These are phyloP conservation scores for Dictyostelium purpureum DNA, from an alignment of 78 protist species.

Conservation along the genomic window DNA sequence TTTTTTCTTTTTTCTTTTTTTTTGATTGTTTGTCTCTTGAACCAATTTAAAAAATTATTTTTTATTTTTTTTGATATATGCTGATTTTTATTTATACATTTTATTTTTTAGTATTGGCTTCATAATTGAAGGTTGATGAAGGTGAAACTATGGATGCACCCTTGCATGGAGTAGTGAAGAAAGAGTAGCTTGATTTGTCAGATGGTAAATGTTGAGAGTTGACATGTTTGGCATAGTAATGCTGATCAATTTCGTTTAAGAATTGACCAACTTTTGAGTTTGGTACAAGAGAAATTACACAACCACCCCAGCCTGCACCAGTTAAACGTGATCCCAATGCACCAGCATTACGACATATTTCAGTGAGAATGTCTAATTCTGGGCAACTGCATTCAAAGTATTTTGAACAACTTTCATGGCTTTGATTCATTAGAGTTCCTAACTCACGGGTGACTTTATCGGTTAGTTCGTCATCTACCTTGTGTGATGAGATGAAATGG, in stretches of 20 bases:
- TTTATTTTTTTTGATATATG: no score
- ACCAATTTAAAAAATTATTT: neutral
- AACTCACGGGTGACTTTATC: slow-evolving; percentile 8
- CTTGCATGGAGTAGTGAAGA: slow-evolving; percentile 28
- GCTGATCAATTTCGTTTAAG: neutral
- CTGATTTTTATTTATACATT: neutral
- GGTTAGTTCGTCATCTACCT: neutral
- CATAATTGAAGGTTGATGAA: neutral
- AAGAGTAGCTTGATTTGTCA: slow-evolving; percentile 5
- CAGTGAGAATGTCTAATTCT: slow-evolving; percentile 56
- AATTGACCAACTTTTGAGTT: neutral
- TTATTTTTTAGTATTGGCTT: neutral
- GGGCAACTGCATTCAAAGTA: slow-evolving; percentile 76
- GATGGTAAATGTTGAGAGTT: neutral
- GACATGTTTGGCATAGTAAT: neutral
- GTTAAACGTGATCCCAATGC: slow-evolving; percentile 68
- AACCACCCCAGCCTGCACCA: slow-evolving; percentile 86
- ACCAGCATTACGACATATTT: slow-evolving; percentile 25
- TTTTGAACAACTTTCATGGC: slow-evolving; percentile 38
- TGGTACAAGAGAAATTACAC: slow-evolving; percentile 48
- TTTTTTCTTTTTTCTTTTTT: neutral
- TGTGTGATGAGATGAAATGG: neutral
- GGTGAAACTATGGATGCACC: slow-evolving; percentile 47
- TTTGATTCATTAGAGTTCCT: slow-evolving; percentile 59
- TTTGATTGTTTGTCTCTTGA: neutral